A percentile compares a stretch with the other conserved stretches of the same genome.
Evolutionary conservation across 1,284 basidiomycete genomes (phyloP).

Genomic region (Paramarasmius palmivorus): DNA sequence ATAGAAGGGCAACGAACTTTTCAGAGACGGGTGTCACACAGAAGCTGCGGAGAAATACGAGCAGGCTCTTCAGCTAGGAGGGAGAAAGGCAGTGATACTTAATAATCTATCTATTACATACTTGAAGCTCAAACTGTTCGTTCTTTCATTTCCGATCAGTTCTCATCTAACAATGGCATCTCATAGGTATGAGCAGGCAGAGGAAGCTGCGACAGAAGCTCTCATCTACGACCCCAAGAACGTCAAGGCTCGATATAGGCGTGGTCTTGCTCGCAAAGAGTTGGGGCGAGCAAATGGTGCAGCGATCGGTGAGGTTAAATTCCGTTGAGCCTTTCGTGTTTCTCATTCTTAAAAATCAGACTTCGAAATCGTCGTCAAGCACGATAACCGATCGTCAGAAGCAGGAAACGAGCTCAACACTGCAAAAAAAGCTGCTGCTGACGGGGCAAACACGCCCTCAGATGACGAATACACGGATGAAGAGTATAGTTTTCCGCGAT

Average conservation of each 20-base stretch:
- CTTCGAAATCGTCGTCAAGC: conserved; percentile 23
- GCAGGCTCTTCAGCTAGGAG: not conserved
- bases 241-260: conserved; percentile 32
- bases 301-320: conserved; percentile 23
- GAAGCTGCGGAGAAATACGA: conserved; percentile 7
- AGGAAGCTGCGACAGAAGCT: conserved; percentile 25
- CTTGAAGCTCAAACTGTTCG: conserved; percentile 32
- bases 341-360: conserved; percentile 21
- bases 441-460: conserved; percentile 5
- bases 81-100: conserved; percentile 13
- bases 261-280: conserved; percentile 30
- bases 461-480: conserved; percentile 10
- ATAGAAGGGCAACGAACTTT: conserved; percentile 12
- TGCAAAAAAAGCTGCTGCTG: not conserved
- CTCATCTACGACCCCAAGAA: conserved; percentile 29
- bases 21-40: not conserved
- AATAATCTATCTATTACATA: conserved; percentile 33
- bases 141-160: not conserved
- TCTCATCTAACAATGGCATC: not conserved
- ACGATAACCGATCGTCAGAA: conserved; percentile 12
- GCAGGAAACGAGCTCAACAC: not conserved
- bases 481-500: conserved; percentile 7
- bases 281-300: conserved; percentile 18
- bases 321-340: not conserved
- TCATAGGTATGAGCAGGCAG: conserved; percentile 29